A percentile compares a stretch with the other conserved stretches of the same genome.
These are phyloP conservation scores for Candida hungchunana DNA, from an alignment of 805 yeast species.

Conservation along the genomic window DNA sequence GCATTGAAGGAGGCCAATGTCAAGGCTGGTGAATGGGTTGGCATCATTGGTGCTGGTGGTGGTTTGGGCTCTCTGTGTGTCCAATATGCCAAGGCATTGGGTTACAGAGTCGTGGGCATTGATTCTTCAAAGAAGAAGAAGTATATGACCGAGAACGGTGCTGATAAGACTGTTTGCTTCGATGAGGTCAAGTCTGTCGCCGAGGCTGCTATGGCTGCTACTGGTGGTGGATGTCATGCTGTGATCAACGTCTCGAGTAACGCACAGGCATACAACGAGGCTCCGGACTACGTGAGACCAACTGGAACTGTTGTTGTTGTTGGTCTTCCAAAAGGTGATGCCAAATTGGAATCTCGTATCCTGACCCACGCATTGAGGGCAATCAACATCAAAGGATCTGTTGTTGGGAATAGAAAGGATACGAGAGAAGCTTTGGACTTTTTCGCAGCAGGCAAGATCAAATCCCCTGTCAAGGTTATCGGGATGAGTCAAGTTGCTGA, in stretches of 20 bases:
- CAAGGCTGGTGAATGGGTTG: constrained; percentile 63
- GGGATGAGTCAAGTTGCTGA: constrained; percentile 47
- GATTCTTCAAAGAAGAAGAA: constrained; percentile 58
- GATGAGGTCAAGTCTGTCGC: constrained; percentile 45
- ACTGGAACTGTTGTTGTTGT: constrained; percentile 63
- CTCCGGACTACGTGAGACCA: constrained; percentile 53
- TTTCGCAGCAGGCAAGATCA: constrained; percentile 56
- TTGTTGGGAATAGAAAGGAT: constrained; percentile 53
- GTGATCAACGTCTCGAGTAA: constrained; percentile 64
- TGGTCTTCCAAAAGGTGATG: constrained; percentile 69
- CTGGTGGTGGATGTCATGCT: constrained; percentile 67
- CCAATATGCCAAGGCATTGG: constrained; percentile 71
- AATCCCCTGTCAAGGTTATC: constrained; percentile 51
- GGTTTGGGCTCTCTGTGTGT: constrained; percentile 68
- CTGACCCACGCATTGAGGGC: constrained; percentile 12
- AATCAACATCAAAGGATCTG: constrained; percentile 57
- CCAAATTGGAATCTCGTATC: constrained; percentile 45
- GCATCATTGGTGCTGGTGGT: constrained; percentile 70
- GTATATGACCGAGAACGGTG: constrained; percentile 48
- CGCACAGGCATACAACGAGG: constrained; percentile 51
- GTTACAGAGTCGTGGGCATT: constrained; percentile 58
- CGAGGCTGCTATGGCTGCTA: constrained; percentile 6
- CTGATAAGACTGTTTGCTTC: constrained; percentile 53
- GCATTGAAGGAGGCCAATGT: constrained; percentile 72
- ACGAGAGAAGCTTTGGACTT: constrained; percentile 57